Evolutionary conservation across 2,329 filamentous ascomycete species (phyloP).

Genomic region (Sporothrix sp.): DNA sequence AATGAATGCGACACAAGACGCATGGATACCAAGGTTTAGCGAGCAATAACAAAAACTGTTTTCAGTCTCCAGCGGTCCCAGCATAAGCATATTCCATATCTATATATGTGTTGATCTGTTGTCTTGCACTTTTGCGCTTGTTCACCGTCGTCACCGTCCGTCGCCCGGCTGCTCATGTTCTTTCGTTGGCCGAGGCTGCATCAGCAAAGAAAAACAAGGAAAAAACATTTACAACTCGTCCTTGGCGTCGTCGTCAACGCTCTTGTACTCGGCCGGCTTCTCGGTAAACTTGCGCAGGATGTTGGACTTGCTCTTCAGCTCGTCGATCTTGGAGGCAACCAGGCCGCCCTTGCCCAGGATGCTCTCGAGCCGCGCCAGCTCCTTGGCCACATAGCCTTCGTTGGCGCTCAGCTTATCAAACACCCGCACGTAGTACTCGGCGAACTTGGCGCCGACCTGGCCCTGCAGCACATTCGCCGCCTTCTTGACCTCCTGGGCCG

Average conservation of each 20-base stretch:
- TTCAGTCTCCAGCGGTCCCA: too few relatives aligned
- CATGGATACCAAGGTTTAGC: too few relatives aligned
- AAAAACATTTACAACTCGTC: slow-evolving; percentile 56
- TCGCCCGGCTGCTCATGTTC: too few relatives aligned
- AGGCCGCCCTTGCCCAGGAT: slow-evolving; percentile 81
- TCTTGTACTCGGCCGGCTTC: slow-evolving; percentile 44
- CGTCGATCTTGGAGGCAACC: slow-evolving; percentile 76
- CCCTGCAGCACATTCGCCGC: slow-evolving; percentile 56
- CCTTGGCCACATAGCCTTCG: slow-evolving; percentile 73
- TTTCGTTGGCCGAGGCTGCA: background rate
- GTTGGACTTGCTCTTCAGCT: slow-evolving; percentile 78
- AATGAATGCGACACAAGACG: too few relatives aligned
- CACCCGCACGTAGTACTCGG: slow-evolving; percentile 88
- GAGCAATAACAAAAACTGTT: too few relatives aligned
- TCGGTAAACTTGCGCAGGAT: slow-evolving; percentile 70
- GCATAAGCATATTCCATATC: too few relatives aligned
- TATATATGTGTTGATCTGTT: too few relatives aligned
- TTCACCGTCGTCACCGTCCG: too few relatives aligned
- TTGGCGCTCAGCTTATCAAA: slow-evolving; percentile 75
- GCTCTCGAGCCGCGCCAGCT: slow-evolving; percentile 68
- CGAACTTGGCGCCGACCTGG: slow-evolving; percentile 60
- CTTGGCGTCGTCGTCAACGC: slow-evolving; percentile 44
- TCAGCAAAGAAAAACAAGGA: background rate
- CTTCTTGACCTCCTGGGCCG: slow-evolving; percentile 63
- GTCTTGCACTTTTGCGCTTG: too few relatives aligned